phyloP scores from a whole-genome alignment of 331 rosid genomes.

The Spiraea crenata region DNA sequence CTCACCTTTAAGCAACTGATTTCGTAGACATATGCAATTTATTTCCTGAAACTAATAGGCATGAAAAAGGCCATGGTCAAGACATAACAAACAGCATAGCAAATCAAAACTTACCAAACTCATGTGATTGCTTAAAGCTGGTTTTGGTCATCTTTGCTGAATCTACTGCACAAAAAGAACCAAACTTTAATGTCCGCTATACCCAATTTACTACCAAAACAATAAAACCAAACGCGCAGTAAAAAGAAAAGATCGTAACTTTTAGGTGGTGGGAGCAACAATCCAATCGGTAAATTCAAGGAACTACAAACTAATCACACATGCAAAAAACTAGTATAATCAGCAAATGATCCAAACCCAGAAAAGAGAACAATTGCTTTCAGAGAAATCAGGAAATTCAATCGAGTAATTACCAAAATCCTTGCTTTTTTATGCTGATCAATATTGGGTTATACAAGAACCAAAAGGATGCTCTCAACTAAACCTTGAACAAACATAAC shows the following conservation, averaged over 20 bases:
- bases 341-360: not conserved
- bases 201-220: too few relatives aligned
- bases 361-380: not conserved
- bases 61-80: not conserved
- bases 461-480: too few relatives aligned
- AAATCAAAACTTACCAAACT: slow-evolving; percentile 36
- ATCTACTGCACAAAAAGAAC: slow-evolving; percentile 3
- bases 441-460: not conserved
- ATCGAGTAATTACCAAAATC: not conserved
- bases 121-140: slow-evolving; percentile 51
- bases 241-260: not conserved
- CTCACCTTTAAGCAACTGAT: not conserved
- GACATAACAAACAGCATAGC: not conserved
- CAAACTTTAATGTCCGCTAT: slow-evolving; percentile 2
- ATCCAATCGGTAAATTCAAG: not conserved
- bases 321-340: not conserved
- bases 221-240: not conserved
- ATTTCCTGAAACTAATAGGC: not conserved
- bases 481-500: too few relatives aligned
- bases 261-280: not conserved
- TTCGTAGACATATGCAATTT: not conserved
- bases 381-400: not conserved
- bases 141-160: slow-evolving; percentile 32
- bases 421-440: not conserved
- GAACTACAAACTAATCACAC: not conserved